Base-by-base conservation (phyloP, 345 rosid species). In the Pugionium dolabratum region DNA sequence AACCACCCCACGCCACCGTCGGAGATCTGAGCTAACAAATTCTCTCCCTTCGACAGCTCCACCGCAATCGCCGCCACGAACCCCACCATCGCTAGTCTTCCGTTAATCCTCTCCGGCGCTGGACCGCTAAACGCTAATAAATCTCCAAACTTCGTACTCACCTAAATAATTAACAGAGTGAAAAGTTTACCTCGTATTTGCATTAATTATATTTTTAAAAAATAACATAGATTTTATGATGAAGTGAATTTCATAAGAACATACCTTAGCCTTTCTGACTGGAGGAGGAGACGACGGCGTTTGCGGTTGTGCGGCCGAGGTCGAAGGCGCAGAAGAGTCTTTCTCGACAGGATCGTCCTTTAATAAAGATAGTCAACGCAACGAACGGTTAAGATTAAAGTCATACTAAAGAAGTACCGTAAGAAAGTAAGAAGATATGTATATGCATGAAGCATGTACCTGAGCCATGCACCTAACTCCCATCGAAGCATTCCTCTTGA, bases 41-140 rank as follows among this genome's bases (percentile, higher is more conserved):
- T 85, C 54, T 91, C 85, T 32, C 95, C 92, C 3, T 78, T 85
- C 2, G 85, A 73, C 3, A 89, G 26, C 70, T 89, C 95, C 36
- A 85, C 77, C 8, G 80, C 92, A 26, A 84, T 43, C 0, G 95
- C 96, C 0, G 87, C 83, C 4, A 83, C 91, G 37, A 89, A 86
- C 0, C 96, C 96, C 0, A 89, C 73, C 98, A 91, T 86, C 1
- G 96, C 98, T 9, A 91, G 53, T 40, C 95, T 77, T 0, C 92
- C 92, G 54, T 91, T 89, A 52, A 91, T 85, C 76, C 96, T 91
- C 80, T 91, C 98, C 0, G 96, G 98, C 4, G 87, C 96, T 0
- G 86, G 89, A 40, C 95, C 98, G 30, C 90, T 77, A 44, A 91
- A 88, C 1, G 94, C 94, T 9, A 91, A 57, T 3, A 86, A 50